Evolutionary conservation across 2,329 filamentous ascomycete species (phyloP), one percentile per base, ranked within the genome.

Genomic region (Trichoderma arundinaceum): DNA sequence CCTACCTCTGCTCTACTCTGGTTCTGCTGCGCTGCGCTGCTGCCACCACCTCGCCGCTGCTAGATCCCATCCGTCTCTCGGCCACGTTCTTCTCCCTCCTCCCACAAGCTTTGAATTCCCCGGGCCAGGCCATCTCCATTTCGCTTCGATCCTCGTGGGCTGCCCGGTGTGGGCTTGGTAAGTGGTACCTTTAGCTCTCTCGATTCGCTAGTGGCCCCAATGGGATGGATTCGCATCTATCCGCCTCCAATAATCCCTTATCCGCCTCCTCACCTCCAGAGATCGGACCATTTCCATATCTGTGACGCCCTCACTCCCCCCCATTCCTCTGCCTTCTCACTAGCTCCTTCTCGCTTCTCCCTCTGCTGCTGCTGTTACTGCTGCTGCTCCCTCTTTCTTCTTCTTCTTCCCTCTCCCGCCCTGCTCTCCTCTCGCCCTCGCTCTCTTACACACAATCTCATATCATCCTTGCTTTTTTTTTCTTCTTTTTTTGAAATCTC

Each of bases 321-420:
- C 19, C 17, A 28, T 49, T 38, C 32, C 44, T 60, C 13, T 38
- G 46, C 44, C 57, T 41, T 44, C 57, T 60, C 57, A 32, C 35
- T 49, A 6, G 12, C 9, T 53, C 35, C 22, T 38, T 19, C 56
- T 59, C 33, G 22, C 13, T 38, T 49, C 43, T 44, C 56, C n/a
- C 28, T 32, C 5, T n/a, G 9, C 7, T 28, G 22, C 22, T 28
- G 22, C 22, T 28, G 4, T 4, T 28, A 4, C 22, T 28, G 22
- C 22, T 28, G 22, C 22, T 46, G 4, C 33, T 51, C 44, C 44
- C 57, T 39, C 44, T 13, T 19, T 39, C 13, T 44, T 67, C 72
- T 74, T 72, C 59, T 49, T 33, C 19, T 53, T 10, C 57, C 35
- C 51, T 68, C 44, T 41, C 66, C 48, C 48, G 58, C 46, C 15